Evolutionary conservation across 2,329 filamentous ascomycete species (phyloP).

Genomic region (Kalaharituber pfeilii): DNA sequence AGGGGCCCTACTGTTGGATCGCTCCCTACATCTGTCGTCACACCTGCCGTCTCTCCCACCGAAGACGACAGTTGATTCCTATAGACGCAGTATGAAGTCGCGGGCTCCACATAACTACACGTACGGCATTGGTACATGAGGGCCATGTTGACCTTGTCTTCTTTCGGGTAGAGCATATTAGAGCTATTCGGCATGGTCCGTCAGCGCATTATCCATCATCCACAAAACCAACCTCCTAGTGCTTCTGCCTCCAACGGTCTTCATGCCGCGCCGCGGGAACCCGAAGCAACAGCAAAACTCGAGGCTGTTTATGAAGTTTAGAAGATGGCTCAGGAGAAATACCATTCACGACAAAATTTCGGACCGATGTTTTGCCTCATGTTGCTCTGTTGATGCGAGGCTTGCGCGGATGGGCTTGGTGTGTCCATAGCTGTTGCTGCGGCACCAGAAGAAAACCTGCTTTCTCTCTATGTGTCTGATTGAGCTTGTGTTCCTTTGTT

Average conservation of each 20-base stretch:
- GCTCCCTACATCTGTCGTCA: conserved; percentile 89
- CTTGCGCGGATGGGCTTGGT: conserved; percentile 22
- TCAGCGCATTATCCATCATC: not conserved
- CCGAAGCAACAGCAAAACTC: not conserved
- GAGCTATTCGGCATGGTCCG: conserved; percentile 38
- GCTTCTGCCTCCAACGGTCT: too few relatives aligned
- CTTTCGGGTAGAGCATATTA: conserved; percentile 94
- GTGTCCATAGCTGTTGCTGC: conserved; percentile 21
- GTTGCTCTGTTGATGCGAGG: conserved; percentile 8
- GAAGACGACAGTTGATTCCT: conserved; percentile 84
- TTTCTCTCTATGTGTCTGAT: too few relatives aligned
- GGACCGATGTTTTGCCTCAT: conserved; percentile 34
- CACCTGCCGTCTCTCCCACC: conserved; percentile 86
- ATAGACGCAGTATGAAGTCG: conserved; percentile 80
- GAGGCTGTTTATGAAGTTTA: not conserved
- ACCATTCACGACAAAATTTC: conserved; percentile 96
- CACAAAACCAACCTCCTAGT: too few relatives aligned
- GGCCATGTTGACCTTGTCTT: conserved; percentile 64
- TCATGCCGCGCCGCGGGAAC: too few relatives aligned
- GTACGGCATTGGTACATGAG: conserved; percentile 93
- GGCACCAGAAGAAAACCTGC: too few relatives aligned
- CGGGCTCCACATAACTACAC: conserved; percentile 78
- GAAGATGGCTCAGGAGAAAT: too few relatives aligned
- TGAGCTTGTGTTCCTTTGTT: too few relatives aligned
- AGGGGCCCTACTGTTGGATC: too few relatives aligned